phyloP scores from a whole-genome alignment of 139 green algal species.

The Volvox africanus region DNA sequence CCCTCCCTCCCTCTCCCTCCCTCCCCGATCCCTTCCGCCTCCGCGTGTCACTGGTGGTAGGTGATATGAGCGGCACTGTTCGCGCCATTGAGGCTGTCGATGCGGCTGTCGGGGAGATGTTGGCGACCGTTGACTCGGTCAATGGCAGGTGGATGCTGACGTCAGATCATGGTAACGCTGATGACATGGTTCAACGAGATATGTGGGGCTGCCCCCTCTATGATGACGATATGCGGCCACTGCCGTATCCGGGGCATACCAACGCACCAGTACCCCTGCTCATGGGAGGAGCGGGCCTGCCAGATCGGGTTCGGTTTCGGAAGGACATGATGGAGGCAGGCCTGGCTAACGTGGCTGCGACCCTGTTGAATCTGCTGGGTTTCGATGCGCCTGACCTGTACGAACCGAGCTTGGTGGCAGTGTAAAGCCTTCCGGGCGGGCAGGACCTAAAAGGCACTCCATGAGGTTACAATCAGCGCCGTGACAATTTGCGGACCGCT shows the following conservation, averaged over 20 bases:
- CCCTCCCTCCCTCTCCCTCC: neutral
- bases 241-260: constrained; percentile 93
- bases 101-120: constrained; percentile 81
- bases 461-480: too few species aligned
- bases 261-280: constrained; percentile 88
- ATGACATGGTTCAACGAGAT: constrained; percentile 96
- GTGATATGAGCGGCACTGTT: constrained; percentile 77
- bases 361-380: constrained; percentile 92
- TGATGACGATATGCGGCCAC: constrained; percentile 67
- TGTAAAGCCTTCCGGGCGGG: neutral
- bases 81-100: constrained; percentile 79
- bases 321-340: constrained; percentile 86
- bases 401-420: constrained; percentile 78
- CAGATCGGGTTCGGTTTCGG: constrained; percentile 69
- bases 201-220: constrained; percentile 85
- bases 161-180: constrained; percentile 93
- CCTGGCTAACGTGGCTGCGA: constrained; percentile 93
- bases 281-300: constrained; percentile 90
- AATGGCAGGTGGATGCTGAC: constrained; percentile 86
- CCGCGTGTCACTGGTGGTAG: constrained; percentile 3
- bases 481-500: too few species aligned
- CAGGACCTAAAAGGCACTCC: too few species aligned
- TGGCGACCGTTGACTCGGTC: constrained; percentile 62
- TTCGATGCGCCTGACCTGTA: constrained; percentile 81
- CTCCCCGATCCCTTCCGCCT: neutral